Percentiles rank a stretch among this genome's conserved stretches.
Conservation (phyloP, 2,329 filamentous ascomycete genomes). For the Chrysosporium keratinophilum region DNA sequence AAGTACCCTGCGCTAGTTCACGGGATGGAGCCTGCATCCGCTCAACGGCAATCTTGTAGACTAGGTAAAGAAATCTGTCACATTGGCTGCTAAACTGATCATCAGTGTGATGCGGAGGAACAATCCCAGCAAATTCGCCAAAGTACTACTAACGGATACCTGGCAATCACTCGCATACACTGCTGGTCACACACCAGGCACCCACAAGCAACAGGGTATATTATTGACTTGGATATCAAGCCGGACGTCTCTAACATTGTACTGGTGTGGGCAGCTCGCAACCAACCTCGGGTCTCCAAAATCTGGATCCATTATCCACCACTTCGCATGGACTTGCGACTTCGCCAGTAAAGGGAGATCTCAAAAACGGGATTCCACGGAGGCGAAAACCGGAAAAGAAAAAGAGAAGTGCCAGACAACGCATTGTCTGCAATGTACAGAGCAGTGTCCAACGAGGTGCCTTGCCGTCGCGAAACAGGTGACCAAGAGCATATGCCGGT, state of each 20-base stretch:
- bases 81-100: slow-evolving; percentile 5
- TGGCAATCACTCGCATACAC: not conserved
- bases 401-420: not conserved
- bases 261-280: not conserved
- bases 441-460: not conserved
- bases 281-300: not conserved
- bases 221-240: not conserved
- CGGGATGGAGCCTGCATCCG: slow-evolving; percentile 10
- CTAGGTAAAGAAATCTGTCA: slow-evolving; percentile 9
- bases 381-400: not conserved
- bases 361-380: not conserved
- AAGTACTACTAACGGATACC: slow-evolving; percentile 1
- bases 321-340: not conserved
- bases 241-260: not conserved
- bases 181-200: slow-evolving; percentile 1
- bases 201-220: slow-evolving; percentile 3
- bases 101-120: slow-evolving; percentile 10
- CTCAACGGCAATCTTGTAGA: not conserved
- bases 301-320: not conserved
- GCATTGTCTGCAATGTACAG: not conserved
- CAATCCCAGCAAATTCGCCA: slow-evolving; percentile 8
- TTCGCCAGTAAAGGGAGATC: not conserved
- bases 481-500: slow-evolving; percentile 9
- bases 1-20: slow-evolving; percentile 8
- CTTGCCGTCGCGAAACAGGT: slow-evolving; percentile 9